A percentile compares a stretch with the other conserved stretches of the same genome.
phyloP scores from a whole-genome alignment of 2,329 filamentous ascomycete species.

The Chaetothyriales sp. region DNA sequence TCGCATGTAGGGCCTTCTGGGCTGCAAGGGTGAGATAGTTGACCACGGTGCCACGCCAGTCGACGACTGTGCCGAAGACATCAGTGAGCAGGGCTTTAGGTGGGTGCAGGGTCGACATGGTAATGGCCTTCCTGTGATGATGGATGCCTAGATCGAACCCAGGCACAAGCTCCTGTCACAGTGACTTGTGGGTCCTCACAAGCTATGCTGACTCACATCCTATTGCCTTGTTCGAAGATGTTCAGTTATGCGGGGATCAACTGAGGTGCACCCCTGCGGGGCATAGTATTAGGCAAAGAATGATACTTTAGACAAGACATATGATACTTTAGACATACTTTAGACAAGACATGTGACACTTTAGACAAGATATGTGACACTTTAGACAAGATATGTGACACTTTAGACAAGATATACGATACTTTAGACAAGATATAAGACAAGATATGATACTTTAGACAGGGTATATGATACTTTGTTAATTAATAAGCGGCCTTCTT shows the following conservation, averaged over 20 bases:
- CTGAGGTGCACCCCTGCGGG: too few species aligned
- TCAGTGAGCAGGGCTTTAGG: conserved; percentile 56
- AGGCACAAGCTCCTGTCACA: not conserved
- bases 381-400: not conserved
- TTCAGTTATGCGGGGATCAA: too few species aligned
- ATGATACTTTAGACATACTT: not conserved
- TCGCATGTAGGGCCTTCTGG: conserved; percentile 31
- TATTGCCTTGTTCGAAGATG: too few species aligned
- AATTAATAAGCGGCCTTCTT: not conserved
- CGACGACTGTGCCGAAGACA: conserved; percentile 66
- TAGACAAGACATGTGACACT: not conserved
- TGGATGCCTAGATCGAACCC: not conserved
- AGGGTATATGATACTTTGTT: not conserved
- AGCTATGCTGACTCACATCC: too few species aligned
- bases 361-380: not conserved
- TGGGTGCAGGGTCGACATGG: conserved; percentile 18
- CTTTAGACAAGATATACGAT: not conserved
- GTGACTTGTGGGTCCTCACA: not conserved
- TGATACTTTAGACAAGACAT: too few species aligned
- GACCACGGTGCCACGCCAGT: conserved; percentile 59
- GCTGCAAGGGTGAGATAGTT: conserved; percentile 43
- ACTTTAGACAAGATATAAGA: not conserved
- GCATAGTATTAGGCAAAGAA: too few species aligned
- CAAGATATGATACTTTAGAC: not conserved
- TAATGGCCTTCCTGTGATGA: not conserved